Conservation (phyloP, 257 asterid species). For the Asclepias syriaca region DNA sequence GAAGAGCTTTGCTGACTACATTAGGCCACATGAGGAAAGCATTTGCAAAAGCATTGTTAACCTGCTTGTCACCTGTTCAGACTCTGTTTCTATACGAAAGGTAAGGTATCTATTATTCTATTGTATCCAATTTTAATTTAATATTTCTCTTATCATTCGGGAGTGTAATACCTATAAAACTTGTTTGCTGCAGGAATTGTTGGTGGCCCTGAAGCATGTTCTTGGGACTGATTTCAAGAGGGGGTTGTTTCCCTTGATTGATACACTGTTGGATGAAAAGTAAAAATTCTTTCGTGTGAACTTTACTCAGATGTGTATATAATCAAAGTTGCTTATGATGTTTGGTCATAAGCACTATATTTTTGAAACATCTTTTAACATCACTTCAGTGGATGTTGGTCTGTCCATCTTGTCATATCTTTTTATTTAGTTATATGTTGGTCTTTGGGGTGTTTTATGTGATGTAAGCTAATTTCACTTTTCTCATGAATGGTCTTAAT, state of each 20-base stretch:
- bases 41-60: slow-evolving; percentile 97
- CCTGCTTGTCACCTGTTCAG: slow-evolving; percentile 97
- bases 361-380: not conserved
- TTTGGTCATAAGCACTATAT: not conserved
- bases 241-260: slow-evolving; percentile 95
- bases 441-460: not conserved
- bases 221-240: slow-evolving; percentile 97
- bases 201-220: slow-evolving; percentile 98
- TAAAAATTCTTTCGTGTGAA: slow-evolving; percentile 20
- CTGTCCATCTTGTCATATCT: not conserved
- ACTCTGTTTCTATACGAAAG: slow-evolving; percentile 94
- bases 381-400: not conserved
- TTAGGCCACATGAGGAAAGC: slow-evolving; percentile 95
- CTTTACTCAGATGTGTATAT: not conserved
- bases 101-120: slow-evolving; percentile 27
- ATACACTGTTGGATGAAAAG: slow-evolving; percentile 98
- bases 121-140: not conserved
- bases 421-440: not conserved
- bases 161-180: slow-evolving; percentile 14
- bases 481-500: not conserved
- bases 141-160: not conserved
- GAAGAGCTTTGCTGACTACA: slow-evolving; percentile 89
- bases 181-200: slow-evolving; percentile 65
- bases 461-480: not conserved
- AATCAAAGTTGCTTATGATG: not conserved